These are phyloP conservation scores for Serendipita sp. DNA, from an alignment of 768 basidiomycete species.

Conservation along the genomic window DNA sequence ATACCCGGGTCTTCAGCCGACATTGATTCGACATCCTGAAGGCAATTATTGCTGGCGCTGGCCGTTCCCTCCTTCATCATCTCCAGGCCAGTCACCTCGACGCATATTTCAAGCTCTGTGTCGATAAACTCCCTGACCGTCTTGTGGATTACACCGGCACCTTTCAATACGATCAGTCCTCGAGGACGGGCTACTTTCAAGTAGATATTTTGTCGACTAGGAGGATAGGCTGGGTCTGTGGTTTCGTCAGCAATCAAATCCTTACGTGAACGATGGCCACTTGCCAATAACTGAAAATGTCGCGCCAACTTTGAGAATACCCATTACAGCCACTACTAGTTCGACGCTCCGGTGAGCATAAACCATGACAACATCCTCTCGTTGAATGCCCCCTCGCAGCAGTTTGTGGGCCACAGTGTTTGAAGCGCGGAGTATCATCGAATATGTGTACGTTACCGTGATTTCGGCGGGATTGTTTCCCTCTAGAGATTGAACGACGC, in stretches of 20 bases:
- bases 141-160: conserved; percentile 66
- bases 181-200: conserved; percentile 84
- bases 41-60: conserved; percentile 33
- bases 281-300: conserved; percentile 93
- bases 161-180: conserved; percentile 76
- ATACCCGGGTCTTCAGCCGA: conserved; percentile 64
- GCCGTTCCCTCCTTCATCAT: conserved; percentile 49
- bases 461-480: conserved; percentile 18
- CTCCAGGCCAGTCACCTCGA: conserved; percentile 81
- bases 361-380: conserved; percentile 95
- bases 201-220: conserved; percentile 82
- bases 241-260: not conserved
- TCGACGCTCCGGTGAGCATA: conserved; percentile 95
- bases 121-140: conserved; percentile 71
- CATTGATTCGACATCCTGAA: conserved; percentile 24
- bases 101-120: conserved; percentile 63
- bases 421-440: conserved; percentile 62
- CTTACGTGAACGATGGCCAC: conserved; percentile 14
- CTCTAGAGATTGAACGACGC: conserved; percentile 57
- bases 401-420: conserved; percentile 87
- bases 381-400: conserved; percentile 64
- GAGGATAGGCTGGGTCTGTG: conserved; percentile 89
- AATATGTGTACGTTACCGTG: conserved; percentile 47
- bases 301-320: conserved; percentile 85
- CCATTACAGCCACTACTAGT: conserved; percentile 93